These are phyloP conservation scores for Arabis hirsuta DNA, from an alignment of 345 rosid genomes.

Conservation along the genomic window DNA sequence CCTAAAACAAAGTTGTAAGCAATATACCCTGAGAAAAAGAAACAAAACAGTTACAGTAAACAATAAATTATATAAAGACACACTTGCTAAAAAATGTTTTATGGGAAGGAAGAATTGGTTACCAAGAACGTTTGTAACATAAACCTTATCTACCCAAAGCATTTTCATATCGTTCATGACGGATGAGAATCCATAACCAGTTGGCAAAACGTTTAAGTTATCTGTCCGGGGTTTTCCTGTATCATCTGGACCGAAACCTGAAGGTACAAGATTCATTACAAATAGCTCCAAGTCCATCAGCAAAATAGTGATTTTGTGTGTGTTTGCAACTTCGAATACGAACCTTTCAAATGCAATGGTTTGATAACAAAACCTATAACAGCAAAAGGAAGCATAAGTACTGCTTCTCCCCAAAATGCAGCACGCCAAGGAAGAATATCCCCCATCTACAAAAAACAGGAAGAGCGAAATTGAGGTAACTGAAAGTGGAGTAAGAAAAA, in stretches of 20 bases:
- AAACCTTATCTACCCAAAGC: conserved; percentile 70
- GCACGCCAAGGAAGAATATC: conserved; percentile 70
- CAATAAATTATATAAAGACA: conserved; percentile 6
- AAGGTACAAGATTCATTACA: conserved; percentile 41
- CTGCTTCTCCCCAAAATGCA: conserved; percentile 92
- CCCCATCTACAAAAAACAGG: conserved; percentile 63
- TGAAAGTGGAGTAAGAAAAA: conserved; percentile 2
- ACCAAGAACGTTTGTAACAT: conserved; percentile 81
- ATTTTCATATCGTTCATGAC: conserved; percentile 65
- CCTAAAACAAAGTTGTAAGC: conserved; percentile 93
- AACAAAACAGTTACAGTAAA: conserved; percentile 51
- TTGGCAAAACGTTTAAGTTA: conserved; percentile 25
- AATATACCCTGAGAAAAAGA: conserved; percentile 62
- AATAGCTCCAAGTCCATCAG: conserved; percentile 8
- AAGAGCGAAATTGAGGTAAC: not conserved
- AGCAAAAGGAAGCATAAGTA: conserved; percentile 90
- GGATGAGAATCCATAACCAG: conserved; percentile 55
- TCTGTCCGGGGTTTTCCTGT: conserved; percentile 44
- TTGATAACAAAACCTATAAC: conserved; percentile 77
- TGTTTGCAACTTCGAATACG: conserved; percentile 18
- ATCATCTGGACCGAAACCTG: conserved; percentile 76
- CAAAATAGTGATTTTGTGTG: conserved; percentile 1
- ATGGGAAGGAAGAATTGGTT: conserved; percentile 32
- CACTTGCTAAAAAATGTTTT: not conserved
- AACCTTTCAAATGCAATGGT: conserved; percentile 93